A percentile compares a stretch with the other conserved stretches of the same genome.
phyloP scores from a whole-genome alignment of 2,329 filamentous ascomycete genomes.

The Fonsecaea monophora region DNA sequence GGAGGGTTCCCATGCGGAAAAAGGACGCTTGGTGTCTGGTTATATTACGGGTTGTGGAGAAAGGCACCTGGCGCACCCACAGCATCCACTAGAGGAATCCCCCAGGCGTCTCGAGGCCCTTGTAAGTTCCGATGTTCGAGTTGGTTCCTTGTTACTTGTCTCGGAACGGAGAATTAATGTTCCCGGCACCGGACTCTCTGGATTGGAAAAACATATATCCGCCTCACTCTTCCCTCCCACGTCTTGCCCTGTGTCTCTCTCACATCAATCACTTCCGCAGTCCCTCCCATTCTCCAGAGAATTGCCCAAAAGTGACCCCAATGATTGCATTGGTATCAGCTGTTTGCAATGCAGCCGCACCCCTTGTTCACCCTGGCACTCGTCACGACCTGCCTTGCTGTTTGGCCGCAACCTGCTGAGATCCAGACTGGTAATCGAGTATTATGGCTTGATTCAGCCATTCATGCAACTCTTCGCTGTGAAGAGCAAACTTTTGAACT shows the following conservation, averaged over 20 bases:
- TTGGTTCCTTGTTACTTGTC: background rate
- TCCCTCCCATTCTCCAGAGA: background rate
- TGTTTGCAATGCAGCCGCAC: background rate
- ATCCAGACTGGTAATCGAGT: slow-evolving; percentile 19
- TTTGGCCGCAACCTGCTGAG: slow-evolving; percentile 33
- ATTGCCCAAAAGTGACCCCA: background rate
- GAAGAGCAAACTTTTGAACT: slow-evolving; percentile 5
- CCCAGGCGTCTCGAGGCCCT: background rate
- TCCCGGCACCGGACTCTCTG: background rate
- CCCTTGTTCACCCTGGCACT: background rate
- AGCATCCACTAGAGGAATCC: background rate
- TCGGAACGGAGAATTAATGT: background rate
- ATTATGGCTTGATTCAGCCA: slow-evolving; percentile 29
- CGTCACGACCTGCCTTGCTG: slow-evolving; percentile 10
- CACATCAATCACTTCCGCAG: background rate
- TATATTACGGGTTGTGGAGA: slow-evolving; percentile 7
- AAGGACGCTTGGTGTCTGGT: background rate
- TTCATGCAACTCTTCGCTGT: slow-evolving; percentile 25
- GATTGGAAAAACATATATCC: background rate
- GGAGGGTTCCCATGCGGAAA: background rate
- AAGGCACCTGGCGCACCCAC: background rate
- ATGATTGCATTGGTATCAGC: background rate
- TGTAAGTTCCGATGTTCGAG: too few relatives aligned
- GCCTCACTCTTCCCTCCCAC: background rate
- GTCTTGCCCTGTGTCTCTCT: background rate